Evolutionary conservation across 805 yeast genomes (phyloP).

Genomic region (Middelhovenomyces tepae): DNA sequence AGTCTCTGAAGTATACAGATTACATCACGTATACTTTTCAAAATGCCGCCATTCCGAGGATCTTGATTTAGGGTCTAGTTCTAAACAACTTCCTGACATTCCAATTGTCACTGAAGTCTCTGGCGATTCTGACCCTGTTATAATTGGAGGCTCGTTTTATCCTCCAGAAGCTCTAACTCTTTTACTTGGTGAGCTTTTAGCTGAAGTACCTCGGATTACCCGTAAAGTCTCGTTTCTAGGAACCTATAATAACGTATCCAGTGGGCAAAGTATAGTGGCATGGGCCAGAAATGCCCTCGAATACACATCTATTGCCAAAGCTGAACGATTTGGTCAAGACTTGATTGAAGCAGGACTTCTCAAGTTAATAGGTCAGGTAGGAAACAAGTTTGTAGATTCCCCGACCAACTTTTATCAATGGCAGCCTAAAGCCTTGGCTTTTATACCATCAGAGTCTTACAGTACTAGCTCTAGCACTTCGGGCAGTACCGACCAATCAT

Average conservation of each 20-base stretch:
- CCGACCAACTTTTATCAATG: conserved; percentile 68
- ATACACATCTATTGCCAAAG: conserved; percentile 43
- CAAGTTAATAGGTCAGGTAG: conserved; percentile 51
- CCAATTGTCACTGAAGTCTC: background rate
- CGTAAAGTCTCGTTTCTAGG: conserved; percentile 63
- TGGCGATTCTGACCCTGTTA: conserved; percentile 19
- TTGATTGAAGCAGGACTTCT: conserved; percentile 53
- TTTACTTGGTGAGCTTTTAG: conserved; percentile 34
- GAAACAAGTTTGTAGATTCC: conserved; percentile 52
- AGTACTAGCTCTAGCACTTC: too few species aligned
- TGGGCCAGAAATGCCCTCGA: conserved; percentile 48
- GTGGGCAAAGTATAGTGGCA: conserved; percentile 52
- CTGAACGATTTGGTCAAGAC: conserved; percentile 72
- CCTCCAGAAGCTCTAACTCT: conserved; percentile 31
- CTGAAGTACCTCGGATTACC: conserved; percentile 41
- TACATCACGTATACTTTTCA: conserved; percentile 55
- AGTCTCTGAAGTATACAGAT: conserved; percentile 37
- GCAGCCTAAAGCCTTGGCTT: conserved; percentile 44
- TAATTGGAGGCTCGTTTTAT: conserved; percentile 27
- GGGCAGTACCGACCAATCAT: too few species aligned
- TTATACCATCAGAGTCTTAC: too few species aligned
- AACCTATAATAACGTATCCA: conserved; percentile 49
- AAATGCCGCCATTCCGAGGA: conserved; percentile 62
- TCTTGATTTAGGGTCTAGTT: conserved; percentile 3
- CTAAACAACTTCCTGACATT: conserved; percentile 7